Evolutionary conservation across 129 eudicot genomes (phyloP), one percentile per base, ranked within the genome.

Genomic region (Saussurea involucrata): DNA sequence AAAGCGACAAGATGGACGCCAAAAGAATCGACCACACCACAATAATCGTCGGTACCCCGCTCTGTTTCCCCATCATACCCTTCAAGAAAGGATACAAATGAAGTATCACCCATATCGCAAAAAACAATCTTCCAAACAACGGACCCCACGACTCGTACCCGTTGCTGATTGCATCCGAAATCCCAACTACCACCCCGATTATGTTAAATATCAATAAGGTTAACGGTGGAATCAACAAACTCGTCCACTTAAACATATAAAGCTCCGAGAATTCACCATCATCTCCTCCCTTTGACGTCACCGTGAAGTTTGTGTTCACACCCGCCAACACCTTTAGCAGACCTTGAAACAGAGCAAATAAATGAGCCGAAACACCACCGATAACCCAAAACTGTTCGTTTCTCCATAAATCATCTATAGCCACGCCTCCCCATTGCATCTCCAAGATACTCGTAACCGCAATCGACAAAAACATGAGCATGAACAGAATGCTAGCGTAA

Each of bases 301-400:
- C 90, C 0, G 92, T 91, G 81, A 86, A 88, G 77, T 85, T 87
- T 13, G 97, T 91, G 93, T 85, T 79, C n/a, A 91, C 94, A 55
- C 92, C 94, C 0, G 92, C 97, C n/a, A 91, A 69, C 6, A 87
- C 97, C 70, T 91, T 91, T 24, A 91, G 87, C 25, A 91, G 94
- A 87, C 95, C 94, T 77, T 91, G 97, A 63, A 91, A 66, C 6
- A 91, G 82, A 8, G 97, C 97, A 57, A 91, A 91, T 7, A 91
- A 82, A 76, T 88, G 97, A 0, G 97, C 72, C 0, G 96, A 91
- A 1, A 76, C 88, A 3, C 97, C 97, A 64, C 94, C 94, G 12
- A 88, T 91, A 3, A 88, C 97, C 97, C 97, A 91, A 33, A 91
- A 91, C 68, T 91, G 97, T 76, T 91, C 94, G 72, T 91, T 89